Conservation (phyloP, 73 alveolate genomes). For the Symbiodinium natans region DNA sequence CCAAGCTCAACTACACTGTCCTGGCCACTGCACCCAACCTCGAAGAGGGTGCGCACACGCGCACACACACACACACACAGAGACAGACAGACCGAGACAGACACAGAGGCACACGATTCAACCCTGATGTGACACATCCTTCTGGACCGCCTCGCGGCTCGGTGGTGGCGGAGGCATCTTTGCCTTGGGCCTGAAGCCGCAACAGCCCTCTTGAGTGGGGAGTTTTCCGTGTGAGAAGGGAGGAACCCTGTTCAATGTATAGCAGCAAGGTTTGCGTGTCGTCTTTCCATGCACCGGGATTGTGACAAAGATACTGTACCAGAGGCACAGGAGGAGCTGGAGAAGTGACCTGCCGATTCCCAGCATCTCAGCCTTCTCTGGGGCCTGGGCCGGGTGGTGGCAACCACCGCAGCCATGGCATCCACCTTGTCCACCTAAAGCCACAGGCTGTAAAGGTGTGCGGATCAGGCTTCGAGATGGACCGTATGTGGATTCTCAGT, state of each 20-base stretch:
- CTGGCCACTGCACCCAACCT: background rate
- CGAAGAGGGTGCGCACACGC: background rate
- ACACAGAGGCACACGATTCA: background rate
- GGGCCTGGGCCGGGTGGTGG: background rate
- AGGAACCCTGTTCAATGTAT: too few species aligned
- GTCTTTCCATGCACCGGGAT: too few species aligned
- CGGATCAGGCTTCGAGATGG: too few species aligned
- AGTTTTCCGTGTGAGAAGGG: too few species aligned
- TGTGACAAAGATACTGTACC: too few species aligned
- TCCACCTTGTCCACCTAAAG: background rate
- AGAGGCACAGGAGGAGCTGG: too few species aligned
- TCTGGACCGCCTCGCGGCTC: background rate
- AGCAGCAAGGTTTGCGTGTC: too few species aligned
- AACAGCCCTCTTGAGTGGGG: too few species aligned
- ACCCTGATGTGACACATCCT: background rate
- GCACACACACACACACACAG: background rate
- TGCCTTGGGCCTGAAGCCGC: conserved; percentile 20
- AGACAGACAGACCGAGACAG: background rate
- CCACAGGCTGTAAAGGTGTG: background rate
- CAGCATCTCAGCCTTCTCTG: background rate
- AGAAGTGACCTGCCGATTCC: too few species aligned
- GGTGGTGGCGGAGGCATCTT: conserved; percentile 36
- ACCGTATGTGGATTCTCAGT: too few species aligned
- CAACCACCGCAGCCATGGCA: conserved; percentile 13
- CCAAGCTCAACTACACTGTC: background rate